A percentile compares a stretch with the other conserved stretches of the same genome.
phyloP scores from a whole-genome alignment of 2,329 filamentous ascomycete species.

The Trichoderma atrobrunneum region DNA sequence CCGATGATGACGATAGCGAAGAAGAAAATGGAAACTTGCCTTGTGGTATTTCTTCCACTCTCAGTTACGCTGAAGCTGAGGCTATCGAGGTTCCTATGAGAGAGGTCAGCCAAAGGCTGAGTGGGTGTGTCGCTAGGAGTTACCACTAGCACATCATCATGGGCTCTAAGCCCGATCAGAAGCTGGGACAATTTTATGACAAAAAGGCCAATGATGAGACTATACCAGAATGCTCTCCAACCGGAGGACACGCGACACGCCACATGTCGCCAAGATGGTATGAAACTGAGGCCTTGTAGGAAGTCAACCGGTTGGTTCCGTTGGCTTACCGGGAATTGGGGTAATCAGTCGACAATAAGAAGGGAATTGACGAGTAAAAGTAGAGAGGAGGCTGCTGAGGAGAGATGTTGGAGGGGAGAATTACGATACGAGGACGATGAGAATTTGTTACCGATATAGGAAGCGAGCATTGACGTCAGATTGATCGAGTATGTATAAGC shows the following conservation, averaged over 20 bases:
- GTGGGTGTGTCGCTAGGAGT: background rate
- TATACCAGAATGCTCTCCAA: background rate
- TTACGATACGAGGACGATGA: no score
- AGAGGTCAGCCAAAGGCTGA: background rate
- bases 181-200: background rate
- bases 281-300: no score
- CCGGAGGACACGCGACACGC: background rate
- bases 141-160: background rate
- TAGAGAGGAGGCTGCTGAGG: no score
- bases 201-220: background rate
- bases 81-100: background rate
- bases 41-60: background rate
- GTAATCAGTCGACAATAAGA: no score
- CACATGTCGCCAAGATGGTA: background rate
- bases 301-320: no score
- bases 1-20: background rate
- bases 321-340: no score
- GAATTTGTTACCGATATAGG: no score
- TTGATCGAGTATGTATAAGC: no score
- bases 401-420: no score
- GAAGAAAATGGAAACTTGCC: background rate
- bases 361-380: no score
- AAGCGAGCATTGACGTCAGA: no score
- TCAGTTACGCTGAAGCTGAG: background rate
- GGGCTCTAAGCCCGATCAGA: background rate